phyloP scores from a whole-genome alignment of 768 basidiomycete species.

The Lentinula guzmanii region DNA sequence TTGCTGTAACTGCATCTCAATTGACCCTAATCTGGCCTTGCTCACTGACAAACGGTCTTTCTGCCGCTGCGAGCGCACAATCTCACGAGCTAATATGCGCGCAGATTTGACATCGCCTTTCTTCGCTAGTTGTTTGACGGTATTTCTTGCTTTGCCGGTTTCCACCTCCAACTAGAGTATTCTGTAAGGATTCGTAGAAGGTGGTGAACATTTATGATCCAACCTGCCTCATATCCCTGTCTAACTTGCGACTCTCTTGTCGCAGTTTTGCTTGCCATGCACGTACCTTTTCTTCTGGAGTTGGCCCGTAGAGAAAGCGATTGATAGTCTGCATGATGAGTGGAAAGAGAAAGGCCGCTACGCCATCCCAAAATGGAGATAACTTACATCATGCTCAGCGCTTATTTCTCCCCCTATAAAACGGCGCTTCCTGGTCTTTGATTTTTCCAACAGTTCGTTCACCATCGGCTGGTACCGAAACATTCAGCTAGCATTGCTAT shows the following conservation, averaged over 20 bases:
- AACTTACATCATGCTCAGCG: background rate
- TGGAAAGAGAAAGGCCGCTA: background rate
- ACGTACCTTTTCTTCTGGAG: slow-evolving; percentile 89
- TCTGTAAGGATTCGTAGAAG: slow-evolving; percentile 8
- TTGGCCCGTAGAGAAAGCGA: slow-evolving; percentile 92
- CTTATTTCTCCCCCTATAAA: background rate
- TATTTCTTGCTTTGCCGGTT: slow-evolving; percentile 70
- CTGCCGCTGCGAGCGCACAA: slow-evolving; percentile 94
- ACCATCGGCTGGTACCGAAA: slow-evolving; percentile 3
- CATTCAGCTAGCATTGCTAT: background rate
- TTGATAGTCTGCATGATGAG: slow-evolving; percentile 76
- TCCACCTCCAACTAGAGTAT: slow-evolving; percentile 68
- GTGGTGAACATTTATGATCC: slow-evolving; percentile 19
- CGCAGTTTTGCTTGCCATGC: slow-evolving; percentile 89
- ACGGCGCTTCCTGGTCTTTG: background rate
- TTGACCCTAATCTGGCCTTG: slow-evolving; percentile 90
- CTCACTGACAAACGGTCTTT: slow-evolving; percentile 86
- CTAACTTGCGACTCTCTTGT: slow-evolving; percentile 73
- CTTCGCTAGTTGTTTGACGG: slow-evolving; percentile 83
- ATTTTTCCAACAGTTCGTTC: background rate
- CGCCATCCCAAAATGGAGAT: background rate
- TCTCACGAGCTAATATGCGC: slow-evolving; percentile 85
- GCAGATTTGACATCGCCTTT: slow-evolving; percentile 94
- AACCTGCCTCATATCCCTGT: slow-evolving; percentile 96
- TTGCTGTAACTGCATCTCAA: slow-evolving; percentile 82